Evolutionary conservation across 1,284 basidiomycete species (phyloP), one percentile per base, ranked within the genome.

Genomic region (Austroboletus olivaceoglutinosus): DNA sequence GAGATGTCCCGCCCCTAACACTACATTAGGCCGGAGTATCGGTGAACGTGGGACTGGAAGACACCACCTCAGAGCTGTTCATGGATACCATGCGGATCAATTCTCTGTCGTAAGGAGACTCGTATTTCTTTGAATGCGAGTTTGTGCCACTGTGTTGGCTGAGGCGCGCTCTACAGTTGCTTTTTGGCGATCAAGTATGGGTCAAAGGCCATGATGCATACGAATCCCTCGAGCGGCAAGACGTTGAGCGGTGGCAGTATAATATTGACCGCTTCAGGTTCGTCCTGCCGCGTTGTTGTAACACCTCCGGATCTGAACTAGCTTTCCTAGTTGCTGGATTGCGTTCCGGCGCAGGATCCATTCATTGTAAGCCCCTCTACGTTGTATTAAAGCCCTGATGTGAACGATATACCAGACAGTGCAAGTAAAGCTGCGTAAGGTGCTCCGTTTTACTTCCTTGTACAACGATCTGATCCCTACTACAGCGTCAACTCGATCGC

Each of bases 131-230:
- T 16, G 21, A 15, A 23, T 39, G 15, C 13, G 37, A 21, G 13
- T 39, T 5, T 39, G 21, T 16, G 37, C 3, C 31, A 11, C n/a
- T 42, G 3, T 8, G 45, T 16, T 41, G 44, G 50, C 44, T 30
- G 45, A 65, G 25, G 12, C 27, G 36, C 31, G 22, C 22, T 29
- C 48, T n/a, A 21, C 53, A 95, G 91, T 13, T 91, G 86, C 61
- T 96, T 95, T 73, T 74, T 96, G n/a, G 94, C 93, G 4, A 74
- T 95, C 58, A 96, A 96, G 63, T 73, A 94, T 67, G 94, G 81
- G 6, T 89, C 91, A 0, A 75, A 74, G 23, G 91, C 90, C 3
- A 95, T 98, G 92, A 70, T 77, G 57, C 76, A 82, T 61, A 72
- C 80, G 2, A 83, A 86, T 57, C 61, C 79, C 6, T 80, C 81